Conservation (phyloP, 495 filamentous ascomycete genomes). For the Hypoxylon lenormandii region DNA sequence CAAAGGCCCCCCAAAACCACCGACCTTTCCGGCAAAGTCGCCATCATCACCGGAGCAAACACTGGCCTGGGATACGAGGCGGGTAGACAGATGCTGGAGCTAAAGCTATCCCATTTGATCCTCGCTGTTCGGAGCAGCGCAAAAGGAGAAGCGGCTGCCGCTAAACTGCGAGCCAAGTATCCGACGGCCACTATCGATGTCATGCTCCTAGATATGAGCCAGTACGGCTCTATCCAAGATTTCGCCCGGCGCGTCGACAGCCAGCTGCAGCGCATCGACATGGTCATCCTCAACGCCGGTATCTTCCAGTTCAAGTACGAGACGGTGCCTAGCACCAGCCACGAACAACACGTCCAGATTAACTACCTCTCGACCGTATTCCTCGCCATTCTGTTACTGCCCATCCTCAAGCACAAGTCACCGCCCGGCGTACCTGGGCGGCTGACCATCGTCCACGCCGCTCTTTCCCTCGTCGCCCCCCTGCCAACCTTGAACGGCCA, state of each 20-base stretch:
- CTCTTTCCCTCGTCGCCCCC: conserved; percentile 49
- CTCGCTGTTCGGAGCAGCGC: conserved; percentile 65
- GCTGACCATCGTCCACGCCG: conserved; percentile 59
- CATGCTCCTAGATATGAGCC: conserved; percentile 66
- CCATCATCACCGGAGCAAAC: conserved; percentile 65
- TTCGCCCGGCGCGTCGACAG: conserved; percentile 57
- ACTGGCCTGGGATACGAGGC: conserved; percentile 63
- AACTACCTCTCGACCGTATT: conserved; percentile 65
- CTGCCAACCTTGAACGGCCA: conserved; percentile 48
- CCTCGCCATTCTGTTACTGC: conserved; percentile 63
- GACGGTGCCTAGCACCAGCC: conserved; percentile 54
- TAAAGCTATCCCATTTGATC: conserved; percentile 63
- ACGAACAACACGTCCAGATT: conserved; percentile 62
- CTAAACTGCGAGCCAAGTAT: conserved; percentile 50
- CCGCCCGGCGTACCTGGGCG: conserved; percentile 48
- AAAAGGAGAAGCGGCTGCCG: conserved; percentile 61
- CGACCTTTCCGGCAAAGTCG: conserved; percentile 53
- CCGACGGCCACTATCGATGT: conserved; percentile 62
- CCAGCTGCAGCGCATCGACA: conserved; percentile 58
- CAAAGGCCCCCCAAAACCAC: conserved; percentile 41
- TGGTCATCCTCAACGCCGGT: conserved; percentile 68
- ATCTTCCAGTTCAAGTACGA: conserved; percentile 51
- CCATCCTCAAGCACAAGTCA: conserved; percentile 58
- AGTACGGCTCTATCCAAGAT: conserved; percentile 59
- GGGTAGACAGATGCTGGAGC: conserved; percentile 59